phyloP scores from a whole-genome alignment of 2,329 filamentous ascomycete species.

The Botrytis fabae region DNA sequence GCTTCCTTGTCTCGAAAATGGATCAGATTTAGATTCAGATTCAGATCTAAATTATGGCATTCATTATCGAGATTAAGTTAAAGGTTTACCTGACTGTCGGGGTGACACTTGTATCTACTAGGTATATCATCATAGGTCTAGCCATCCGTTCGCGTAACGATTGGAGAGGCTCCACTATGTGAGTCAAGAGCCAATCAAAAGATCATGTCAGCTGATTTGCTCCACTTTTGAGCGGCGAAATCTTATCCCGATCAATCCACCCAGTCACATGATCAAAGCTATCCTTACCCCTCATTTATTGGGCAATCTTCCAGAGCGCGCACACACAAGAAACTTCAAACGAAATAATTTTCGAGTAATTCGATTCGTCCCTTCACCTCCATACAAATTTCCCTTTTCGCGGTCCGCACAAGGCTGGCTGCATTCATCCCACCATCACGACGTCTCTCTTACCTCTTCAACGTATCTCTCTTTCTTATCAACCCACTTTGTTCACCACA shows the following conservation, averaged over 20 bases:
- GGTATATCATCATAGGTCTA: neutral
- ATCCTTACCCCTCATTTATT: constrained; percentile 2
- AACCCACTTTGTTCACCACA: constrained; percentile 53
- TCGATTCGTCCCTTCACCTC: constrained; percentile 6
- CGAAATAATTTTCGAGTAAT: constrained; percentile 12
- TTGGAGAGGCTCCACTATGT: neutral
- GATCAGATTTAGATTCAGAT: neutral
- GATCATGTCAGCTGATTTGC: rapidly evolving
- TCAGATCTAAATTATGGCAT: neutral
- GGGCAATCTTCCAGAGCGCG: neutral
- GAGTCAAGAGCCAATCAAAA: neutral
- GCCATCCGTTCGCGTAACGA: constrained; percentile 9
- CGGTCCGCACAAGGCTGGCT: constrained; percentile 30
- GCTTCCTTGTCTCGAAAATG: neutral
- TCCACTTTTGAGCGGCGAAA: neutral
- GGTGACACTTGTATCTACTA: constrained; percentile 3
- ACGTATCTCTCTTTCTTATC: constrained; percentile 51
- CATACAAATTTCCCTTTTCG: neutral
- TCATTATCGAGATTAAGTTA: neutral
- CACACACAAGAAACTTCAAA: constrained; percentile 16
- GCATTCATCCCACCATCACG: constrained; percentile 31
- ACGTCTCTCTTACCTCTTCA: constrained; percentile 39
- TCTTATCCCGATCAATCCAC: neutral
- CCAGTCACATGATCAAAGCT: neutral
- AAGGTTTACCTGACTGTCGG: neutral